Base-by-base conservation (phyloP, 257 asterid species). In the Nicotiana paniculata region DNA sequence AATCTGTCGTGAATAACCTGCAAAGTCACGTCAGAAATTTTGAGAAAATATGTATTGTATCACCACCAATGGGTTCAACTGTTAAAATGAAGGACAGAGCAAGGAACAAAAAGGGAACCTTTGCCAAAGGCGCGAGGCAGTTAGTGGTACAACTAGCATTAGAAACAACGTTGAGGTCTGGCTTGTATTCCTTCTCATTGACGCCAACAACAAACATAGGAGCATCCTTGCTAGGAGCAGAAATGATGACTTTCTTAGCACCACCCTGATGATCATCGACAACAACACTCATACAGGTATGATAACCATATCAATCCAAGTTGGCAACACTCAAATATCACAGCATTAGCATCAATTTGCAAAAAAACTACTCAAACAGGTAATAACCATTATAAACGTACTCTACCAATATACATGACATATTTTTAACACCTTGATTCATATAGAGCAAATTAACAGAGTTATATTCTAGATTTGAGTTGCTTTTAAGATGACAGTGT, bases 121-220 rank as follows among this genome's bases (percentile, higher is more conserved):
- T 92, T 1, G 97, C 97, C 85, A 93, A 70, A 46, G 95, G 97
- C 79, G 97, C 97, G 74, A 93, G 97, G 75, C 97, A 93, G 87
- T 93, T 93, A 63, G 97, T 93, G 48, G 97, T 93, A 83, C 97
- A 93, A 74, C 97, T 93, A 76, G 97, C 97, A 84, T 93, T 93
- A n/a, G 97, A 93, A 64, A 93, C 90, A 62, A 93, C 84, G 82
- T 89, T 65, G 51, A 93, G 87, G 24, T 92, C 93, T 35, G 93
- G 69, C 43, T 91, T 93, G 88, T 93, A 93, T 48, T 90, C 88
- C 82, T 87, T 89, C 88, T 93, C 95, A 80, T 93, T 93, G 83
- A 93, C 97, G 82, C 97, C 97, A 32, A 93, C 91, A 28, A 93
- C 97, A 84, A 93, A 93, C 97, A 93, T 93, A 63, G 97, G 97